These are phyloP conservation scores for Coleophoma crateriformis DNA, from an alignment of 2,329 filamentous ascomycete species.

Conservation along the genomic window DNA sequence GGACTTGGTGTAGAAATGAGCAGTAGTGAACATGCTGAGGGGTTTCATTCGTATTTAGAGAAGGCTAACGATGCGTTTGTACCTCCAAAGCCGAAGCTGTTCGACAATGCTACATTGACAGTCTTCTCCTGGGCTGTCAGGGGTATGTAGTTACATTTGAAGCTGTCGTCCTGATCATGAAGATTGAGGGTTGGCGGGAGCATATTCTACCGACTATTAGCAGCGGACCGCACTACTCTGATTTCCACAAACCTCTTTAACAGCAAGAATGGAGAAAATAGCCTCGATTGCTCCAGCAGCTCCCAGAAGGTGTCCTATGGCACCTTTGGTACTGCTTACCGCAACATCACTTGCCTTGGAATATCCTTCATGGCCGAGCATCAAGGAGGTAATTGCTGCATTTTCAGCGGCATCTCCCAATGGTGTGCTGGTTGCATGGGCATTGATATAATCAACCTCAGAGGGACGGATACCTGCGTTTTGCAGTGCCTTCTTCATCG, in stretches of 20 bases:
- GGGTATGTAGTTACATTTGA: conserved; percentile 82
- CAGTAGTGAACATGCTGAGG: too few species aligned
- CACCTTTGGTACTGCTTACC: conserved; percentile 90
- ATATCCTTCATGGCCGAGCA: conserved; percentile 68
- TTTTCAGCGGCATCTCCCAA: conserved; percentile 89
- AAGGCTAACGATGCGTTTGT: conserved; percentile 92
- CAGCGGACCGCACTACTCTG: background rate
- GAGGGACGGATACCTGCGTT: conserved; percentile 64
- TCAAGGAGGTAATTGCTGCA: conserved; percentile 69
- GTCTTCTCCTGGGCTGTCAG: conserved; percentile 61
- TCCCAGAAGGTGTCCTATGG: conserved; percentile 84
- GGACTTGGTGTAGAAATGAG: too few species aligned
- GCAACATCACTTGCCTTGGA: conserved; percentile 59
- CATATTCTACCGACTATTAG: conserved; percentile 47
- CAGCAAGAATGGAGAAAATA: conserved; percentile 74
- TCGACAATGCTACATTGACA: conserved; percentile 75
- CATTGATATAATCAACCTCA: conserved; percentile 86
- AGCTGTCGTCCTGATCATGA: conserved; percentile 56
- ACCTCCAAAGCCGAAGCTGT: conserved; percentile 97
- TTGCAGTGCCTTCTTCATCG: conserved; percentile 79
- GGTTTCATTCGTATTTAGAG: conserved; percentile 20
- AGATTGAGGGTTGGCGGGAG: conserved; percentile 88
- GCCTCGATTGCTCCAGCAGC: conserved; percentile 89
- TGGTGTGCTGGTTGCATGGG: conserved; percentile 83
- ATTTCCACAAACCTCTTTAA: conserved; percentile 60